Base-by-base conservation (phyloP, 352 stramenopile genomes). In the Pythium rhizo-oryzae region DNA sequence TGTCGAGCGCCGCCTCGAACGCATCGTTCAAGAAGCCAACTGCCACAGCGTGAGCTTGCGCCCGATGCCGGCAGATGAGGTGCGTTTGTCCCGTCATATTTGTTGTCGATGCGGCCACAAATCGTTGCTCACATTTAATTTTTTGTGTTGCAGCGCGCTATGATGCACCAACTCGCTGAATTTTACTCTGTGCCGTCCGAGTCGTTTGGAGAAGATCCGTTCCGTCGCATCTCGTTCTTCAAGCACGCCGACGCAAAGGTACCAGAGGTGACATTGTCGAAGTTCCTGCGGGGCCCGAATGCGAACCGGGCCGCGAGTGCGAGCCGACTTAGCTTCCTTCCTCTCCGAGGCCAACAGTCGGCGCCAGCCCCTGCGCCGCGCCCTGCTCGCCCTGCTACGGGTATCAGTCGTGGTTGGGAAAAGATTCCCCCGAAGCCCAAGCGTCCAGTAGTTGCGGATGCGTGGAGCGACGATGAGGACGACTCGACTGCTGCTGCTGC, bases 401-500 rank as follows among this genome's bases (percentile, higher is more conserved):
- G 78, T 57, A 75, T 86, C 5, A 81, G 75, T 47, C 79, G 86
- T 33, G 86, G 86, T 7, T 94, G 86, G 86, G 86, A 94, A 55
- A 86, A 80, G 57, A 91, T 93, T 21, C 71, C 81, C 35, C 56
- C 60, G 1, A 78, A 75, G 60, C 75, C 71, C 13, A 75, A 74
- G 25, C 59, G 69, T 11, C 77, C 79, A 7, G 71, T 82, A 59
- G 60, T 92, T 39, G 72, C 67, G 4, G 87, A 94, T 65, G 85
- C 87, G 0, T 94, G 87, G 87, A 94, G 87, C 69, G 84, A 94
- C 39, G 86, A 93, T 19, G 85, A 92, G 46, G 72, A 80, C 6
- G 74, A 70, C 21, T 25, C 25, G 18, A 30, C 4, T 5, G 21
- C 15, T 4, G 25, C 18, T 30, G 35, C 21, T 16, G 12, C 39